A percentile compares a stretch with the other conserved stretches of the same genome.
Conservation (phyloP, 1,284 basidiomycete genomes). For the Sphagnurus paluster region DNA sequence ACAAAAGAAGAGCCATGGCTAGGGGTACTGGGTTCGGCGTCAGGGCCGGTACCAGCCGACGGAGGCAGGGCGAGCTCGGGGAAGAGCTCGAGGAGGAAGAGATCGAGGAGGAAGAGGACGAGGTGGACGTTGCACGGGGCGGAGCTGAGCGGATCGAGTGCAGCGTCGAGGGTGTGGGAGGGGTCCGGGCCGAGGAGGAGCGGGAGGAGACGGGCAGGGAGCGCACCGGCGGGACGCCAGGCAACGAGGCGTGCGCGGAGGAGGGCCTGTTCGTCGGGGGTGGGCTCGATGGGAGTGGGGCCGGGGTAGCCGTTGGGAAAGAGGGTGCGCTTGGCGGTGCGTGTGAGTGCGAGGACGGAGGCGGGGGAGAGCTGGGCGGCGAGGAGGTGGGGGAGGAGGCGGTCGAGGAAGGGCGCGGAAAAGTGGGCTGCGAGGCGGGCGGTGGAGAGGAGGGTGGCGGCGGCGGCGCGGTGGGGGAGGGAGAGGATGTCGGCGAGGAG, state of each 20-base stretch:
- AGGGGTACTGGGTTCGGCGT: neutral
- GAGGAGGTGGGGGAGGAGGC: slow-evolving; percentile 65
- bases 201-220: slow-evolving; percentile 40
- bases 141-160: slow-evolving; percentile 23
- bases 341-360: slow-evolving; percentile 47
- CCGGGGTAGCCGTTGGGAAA: slow-evolving; percentile 84
- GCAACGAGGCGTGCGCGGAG: slow-evolving; percentile 53
- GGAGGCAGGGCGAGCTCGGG: slow-evolving; percentile 18
- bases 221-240: slow-evolving; percentile 45
- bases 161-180: slow-evolving; percentile 19
- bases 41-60: neutral
- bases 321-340: slow-evolving; percentile 58
- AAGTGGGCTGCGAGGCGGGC: slow-evolving; percentile 36
- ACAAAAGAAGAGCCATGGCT: neutral
- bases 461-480: slow-evolving; percentile 44
- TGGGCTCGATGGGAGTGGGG: slow-evolving; percentile 64
- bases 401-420: slow-evolving; percentile 52
- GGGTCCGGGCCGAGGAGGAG: slow-evolving; percentile 27
- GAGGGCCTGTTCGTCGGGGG: slow-evolving; percentile 63
- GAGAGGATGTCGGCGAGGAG: slow-evolving; percentile 52
- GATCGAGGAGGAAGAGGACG: slow-evolving; percentile 20
- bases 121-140: slow-evolving; percentile 23
- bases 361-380: slow-evolving; percentile 52
- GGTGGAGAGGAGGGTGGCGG: slow-evolving; percentile 39
- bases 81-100: slow-evolving; percentile 20